Evolutionary conservation across 129 eudicot genomes (phyloP).

Genomic region (Saussurea involucrata): DNA sequence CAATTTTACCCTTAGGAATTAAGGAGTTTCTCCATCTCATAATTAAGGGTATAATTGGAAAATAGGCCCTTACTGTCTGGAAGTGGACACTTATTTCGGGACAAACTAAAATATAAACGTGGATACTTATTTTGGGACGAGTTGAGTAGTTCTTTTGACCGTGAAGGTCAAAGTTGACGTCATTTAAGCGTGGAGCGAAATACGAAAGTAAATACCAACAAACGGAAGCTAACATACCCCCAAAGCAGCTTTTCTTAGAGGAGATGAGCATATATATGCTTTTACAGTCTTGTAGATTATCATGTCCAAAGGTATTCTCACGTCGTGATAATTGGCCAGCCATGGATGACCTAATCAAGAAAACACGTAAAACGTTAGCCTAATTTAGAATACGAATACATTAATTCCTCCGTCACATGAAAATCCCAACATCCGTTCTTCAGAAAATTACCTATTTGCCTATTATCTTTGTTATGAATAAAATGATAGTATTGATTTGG

Average conservation of each 20-base stretch:
- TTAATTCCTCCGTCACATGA: neutral
- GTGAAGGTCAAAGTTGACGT: neutral
- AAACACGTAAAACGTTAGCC: slow-evolving; percentile 7
- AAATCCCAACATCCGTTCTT: neutral
- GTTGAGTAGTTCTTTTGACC: neutral
- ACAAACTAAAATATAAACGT: no score
- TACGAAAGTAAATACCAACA: neutral
- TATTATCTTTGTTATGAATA: neutral
- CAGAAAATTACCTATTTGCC: neutral
- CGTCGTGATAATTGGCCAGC: slow-evolving; percentile 66
- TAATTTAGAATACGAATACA: neutral
- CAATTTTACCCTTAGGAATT: neutral
- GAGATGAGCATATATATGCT: slow-evolving; percentile 82
- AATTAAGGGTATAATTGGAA: neutral
- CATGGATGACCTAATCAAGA: slow-evolving; percentile 95
- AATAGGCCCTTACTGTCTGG: neutral
- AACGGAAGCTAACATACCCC: slow-evolving; percentile 48
- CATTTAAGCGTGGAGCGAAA: neutral
- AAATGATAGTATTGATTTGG: neutral
- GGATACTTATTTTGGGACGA: neutral
- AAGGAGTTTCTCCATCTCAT: neutral
- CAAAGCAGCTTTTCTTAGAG: slow-evolving; percentile 90
- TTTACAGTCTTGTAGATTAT: slow-evolving; percentile 78
- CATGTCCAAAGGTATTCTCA: slow-evolving; percentile 94
- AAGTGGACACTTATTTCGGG: neutral